A percentile compares a stretch with the other conserved stretches of the same genome.
These are phyloP conservation scores for Penicillium digitatum DNA, from an alignment of 2,329 filamentous ascomycete species.

Conservation along the genomic window DNA sequence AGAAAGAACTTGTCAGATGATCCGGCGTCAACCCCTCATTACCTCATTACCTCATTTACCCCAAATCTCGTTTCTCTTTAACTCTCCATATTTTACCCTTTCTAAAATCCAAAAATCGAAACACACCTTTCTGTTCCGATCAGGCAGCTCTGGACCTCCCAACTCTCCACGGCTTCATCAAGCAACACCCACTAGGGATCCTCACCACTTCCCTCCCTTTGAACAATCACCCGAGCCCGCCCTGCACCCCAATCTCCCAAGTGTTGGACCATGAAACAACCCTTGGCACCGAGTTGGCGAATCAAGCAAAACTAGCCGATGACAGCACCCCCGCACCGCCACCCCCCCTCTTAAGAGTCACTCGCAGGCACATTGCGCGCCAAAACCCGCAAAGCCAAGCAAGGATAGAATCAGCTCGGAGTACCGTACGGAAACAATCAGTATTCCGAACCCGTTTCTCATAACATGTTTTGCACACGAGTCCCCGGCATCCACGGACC, in stretches of 20 bases:
- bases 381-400: slow-evolving; percentile 20
- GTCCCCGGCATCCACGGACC: background rate
- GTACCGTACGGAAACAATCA: background rate
- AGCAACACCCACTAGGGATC: slow-evolving; percentile 17
- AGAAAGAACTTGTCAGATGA: slow-evolving; percentile 17
- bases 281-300: background rate
- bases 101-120: background rate
- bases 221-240: slow-evolving; percentile 11
- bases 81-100: slow-evolving; percentile 12
- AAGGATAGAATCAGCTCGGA: slow-evolving; percentile 13
- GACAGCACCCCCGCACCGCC: background rate
- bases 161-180: slow-evolving; percentile 20
- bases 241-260: slow-evolving; percentile 22
- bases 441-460: background rate
- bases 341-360: background rate
- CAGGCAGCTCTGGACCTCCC: slow-evolving; percentile 16
- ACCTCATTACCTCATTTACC: background rate
- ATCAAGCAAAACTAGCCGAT: background rate
- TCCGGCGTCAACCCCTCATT: slow-evolving; percentile 14
- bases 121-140: slow-evolving; percentile 23
- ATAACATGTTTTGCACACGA: background rate
- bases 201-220: slow-evolving; percentile 20
- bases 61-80: slow-evolving; percentile 8
- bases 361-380: slow-evolving; percentile 21
- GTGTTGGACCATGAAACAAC: slow-evolving; percentile 9